These are phyloP conservation scores for Fusarium marasasianum DNA, from an alignment of 2,329 filamentous ascomycete species.

Conservation along the genomic window DNA sequence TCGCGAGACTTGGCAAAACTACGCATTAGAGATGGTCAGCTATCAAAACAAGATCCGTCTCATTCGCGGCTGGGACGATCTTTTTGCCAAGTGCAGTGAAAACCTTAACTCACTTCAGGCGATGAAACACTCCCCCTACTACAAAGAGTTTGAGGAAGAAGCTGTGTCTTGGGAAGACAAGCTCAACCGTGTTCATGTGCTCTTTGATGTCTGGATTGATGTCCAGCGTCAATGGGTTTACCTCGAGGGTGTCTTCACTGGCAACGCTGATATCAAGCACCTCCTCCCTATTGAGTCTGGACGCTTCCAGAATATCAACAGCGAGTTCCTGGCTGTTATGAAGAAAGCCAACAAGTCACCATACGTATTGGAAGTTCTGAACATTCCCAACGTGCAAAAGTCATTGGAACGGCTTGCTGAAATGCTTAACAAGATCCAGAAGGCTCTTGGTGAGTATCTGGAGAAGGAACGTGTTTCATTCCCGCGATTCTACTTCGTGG, in stretches of 20 bases:
- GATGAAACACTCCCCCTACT: constrained; percentile 99
- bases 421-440: constrained; percentile 98
- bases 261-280: constrained; percentile 98
- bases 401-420: constrained; percentile 96
- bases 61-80: constrained; percentile 96
- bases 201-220: constrained; percentile 99
- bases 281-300: constrained; percentile 95
- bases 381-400: constrained; percentile 95
- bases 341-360: constrained; percentile 99
- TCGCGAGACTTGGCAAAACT: constrained; percentile 95
- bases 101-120: constrained; percentile 97
- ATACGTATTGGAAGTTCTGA: constrained; percentile 93
- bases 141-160: constrained; percentile 99
- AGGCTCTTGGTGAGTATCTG: constrained; percentile 96
- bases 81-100: constrained; percentile 98
- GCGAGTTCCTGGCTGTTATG: constrained; percentile 98
- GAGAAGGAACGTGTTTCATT: constrained; percentile 98
- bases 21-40: constrained; percentile 90
- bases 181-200: constrained; percentile 93
- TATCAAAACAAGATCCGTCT: constrained; percentile 99
- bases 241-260: constrained; percentile 97
- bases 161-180: constrained; percentile 98
- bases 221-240: constrained; percentile 99
- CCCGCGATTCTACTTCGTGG: constrained; percentile 98
- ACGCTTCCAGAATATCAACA: constrained; percentile 99